Evolutionary conservation across 1,139 yeast genomes (phyloP), one percentile per base, ranked within the genome.

Genomic region (Wickerhamomyces sp.): DNA sequence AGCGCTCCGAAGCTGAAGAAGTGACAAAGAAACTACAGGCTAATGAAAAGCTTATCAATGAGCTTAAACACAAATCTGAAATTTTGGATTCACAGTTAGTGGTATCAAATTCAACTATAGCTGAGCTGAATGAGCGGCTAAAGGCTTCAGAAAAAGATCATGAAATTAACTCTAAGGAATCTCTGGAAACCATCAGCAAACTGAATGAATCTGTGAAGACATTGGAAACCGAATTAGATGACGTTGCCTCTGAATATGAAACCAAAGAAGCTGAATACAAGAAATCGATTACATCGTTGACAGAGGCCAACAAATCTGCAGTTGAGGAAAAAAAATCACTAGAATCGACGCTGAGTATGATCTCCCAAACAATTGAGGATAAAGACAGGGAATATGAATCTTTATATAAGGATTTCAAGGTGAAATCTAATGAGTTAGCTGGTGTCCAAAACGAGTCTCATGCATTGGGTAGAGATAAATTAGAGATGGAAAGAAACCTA

Each of bases 311-410:
- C 8, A 48, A 51, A 4, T 52, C 59, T 14, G 39, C 55, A 28
- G 57, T 54, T 24, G 61, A 58, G 25, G 50, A 51, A 36, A 55
- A 54, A 28, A 58, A 54, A 24, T 54, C 58, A 0, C 38, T 61
- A 21, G 49, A 56, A 13, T 51, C 63, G 1, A 54, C 61, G 0
- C 39, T 61, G 9, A 56, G 57, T 21, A 46, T 58, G 41, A 58
- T 61, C 4, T 60, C 64, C 1, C 55, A 56, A 31, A 54, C 57
- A 21, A 54, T 59, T 16, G 62, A 61, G 18, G 39, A 52, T 3
- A 58, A 56, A 33, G 56, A 54, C 27, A 52, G 54, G 39, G 63
- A 56, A 17, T 44, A 46, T 29, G 57, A 57, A 21, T 20, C 36
- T 10, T 21, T 54, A 7, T 16, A 30, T 1, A 45, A 46, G 26